Conservation (phyloP, 2,329 filamentous ascomycete genomes). For the Pestalotiopsis sp. region DNA sequence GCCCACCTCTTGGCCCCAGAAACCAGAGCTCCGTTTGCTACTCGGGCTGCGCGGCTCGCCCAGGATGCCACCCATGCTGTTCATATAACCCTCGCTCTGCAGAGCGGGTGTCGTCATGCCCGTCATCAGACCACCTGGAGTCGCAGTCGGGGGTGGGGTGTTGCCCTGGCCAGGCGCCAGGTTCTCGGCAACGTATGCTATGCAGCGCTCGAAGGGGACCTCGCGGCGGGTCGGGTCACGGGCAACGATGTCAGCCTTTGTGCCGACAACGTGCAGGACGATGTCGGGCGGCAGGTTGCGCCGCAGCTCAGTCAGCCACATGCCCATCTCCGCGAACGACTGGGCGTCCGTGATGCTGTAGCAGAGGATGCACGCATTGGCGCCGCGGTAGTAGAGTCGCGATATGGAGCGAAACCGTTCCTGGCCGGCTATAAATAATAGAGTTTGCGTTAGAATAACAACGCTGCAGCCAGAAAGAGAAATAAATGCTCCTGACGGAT, state of each 20-base stretch:
- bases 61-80: constrained; percentile 36
- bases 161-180: constrained; percentile 71
- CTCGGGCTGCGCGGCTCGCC: constrained; percentile 61
- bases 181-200: constrained; percentile 93
- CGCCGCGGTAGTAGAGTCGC: constrained; percentile 93
- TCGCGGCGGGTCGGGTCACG: constrained; percentile 77
- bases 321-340: constrained; percentile 89
- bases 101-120: constrained; percentile 28
- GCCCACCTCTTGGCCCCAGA: constrained; percentile 90
- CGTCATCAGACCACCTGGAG: constrained; percentile 34
- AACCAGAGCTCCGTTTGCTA: constrained; percentile 71
- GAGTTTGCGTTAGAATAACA: constrained; percentile 18
- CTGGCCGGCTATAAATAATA: constrained; percentile 67
- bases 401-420: constrained; percentile 95
- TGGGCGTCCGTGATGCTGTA: constrained; percentile 89
- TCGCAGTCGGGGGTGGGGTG: constrained; percentile 69
- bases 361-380: constrained; percentile 90
- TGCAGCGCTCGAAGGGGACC: constrained; percentile 93
- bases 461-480: neutral
- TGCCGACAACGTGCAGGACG: constrained; percentile 93
- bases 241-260: constrained; percentile 88
- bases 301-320: constrained; percentile 85
- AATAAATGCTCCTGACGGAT: neutral
- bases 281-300: constrained; percentile 77
- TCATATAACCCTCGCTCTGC: neutral